Evolutionary conservation across 2,329 filamentous ascomycete genomes (phyloP), one percentile per base, ranked within the genome.

Genomic region (Sclerotinia sclerotiorum): DNA sequence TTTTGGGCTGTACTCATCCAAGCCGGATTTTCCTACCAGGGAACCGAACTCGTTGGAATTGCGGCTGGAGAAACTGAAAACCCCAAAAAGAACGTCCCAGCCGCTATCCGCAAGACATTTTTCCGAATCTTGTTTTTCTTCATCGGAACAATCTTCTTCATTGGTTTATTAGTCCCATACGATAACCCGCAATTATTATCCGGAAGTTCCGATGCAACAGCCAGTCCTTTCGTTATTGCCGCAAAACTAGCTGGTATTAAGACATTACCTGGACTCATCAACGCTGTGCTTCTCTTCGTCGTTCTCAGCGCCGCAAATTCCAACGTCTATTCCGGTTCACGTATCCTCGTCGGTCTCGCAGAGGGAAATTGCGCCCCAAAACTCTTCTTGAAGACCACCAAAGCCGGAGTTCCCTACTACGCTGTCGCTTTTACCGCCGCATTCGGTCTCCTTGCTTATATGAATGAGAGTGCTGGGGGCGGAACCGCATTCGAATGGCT

Each of bases 401-500:
- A 80, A n/a, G 81, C 81, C 70, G 79, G 81, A 46, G 81, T 86
- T 0, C 84, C 84, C 1, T 86, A 83, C 81, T 76, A 85, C 15
- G 83, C 84, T 0, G 84, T 86, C 85, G 27, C 73, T 21, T 77
- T 82, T 39, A 86, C 85, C 0, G 82, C 87, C 0, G 78, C 83
- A 3, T 83, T 91, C 70, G 87, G 88, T 8, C 82, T 88, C 5
- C 84, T 93, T 15, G 87, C 83, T 21, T 92, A 90, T 79, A 82
- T 92, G 69, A 90, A 91, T 78, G 81, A 91, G 19, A 87, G 85
- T 13, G 78, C 81, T 55, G 81, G 79, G 69, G 88, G 87, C 56
- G 82, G 81, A 4, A 79, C 82, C 7, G 90, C 90, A 27, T 92
- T 92, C 79, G 83, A 85, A 81, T 93, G 90, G 90, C 82, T 92